Conservation (phyloP, 1,284 basidiomycete genomes). For the Bjerkandera adusta region DNA sequence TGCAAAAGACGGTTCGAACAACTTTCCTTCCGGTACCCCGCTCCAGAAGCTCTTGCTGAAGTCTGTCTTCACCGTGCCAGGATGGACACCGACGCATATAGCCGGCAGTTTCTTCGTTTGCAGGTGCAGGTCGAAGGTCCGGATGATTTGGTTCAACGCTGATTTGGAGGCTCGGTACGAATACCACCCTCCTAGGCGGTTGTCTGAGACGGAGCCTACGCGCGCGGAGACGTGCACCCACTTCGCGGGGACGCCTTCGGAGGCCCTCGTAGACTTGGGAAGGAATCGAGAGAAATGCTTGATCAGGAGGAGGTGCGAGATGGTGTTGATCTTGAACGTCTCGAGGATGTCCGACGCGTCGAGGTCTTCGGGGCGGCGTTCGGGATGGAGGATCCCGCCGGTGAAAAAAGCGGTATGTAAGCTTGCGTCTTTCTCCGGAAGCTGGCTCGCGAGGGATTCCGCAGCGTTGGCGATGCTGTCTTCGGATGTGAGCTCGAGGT, state of each 20-base stretch:
- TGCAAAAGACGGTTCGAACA: constrained; percentile 62
- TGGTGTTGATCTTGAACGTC: constrained; percentile 55
- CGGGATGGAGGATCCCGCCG: constrained; percentile 54
- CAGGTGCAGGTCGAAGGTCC: constrained; percentile 67
- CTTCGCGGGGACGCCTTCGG: constrained; percentile 37
- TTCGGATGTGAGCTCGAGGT: constrained; percentile 51
- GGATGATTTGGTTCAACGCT: constrained; percentile 71
- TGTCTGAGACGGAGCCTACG: constrained; percentile 64
- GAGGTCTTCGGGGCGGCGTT: constrained; percentile 55
- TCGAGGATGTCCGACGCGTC: constrained; percentile 41
- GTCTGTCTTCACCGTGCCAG: constrained; percentile 60
- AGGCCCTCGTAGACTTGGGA: constrained; percentile 25
- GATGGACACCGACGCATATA: constrained; percentile 59
- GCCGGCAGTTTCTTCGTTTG: constrained; percentile 49
- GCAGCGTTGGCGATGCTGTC: constrained; percentile 49
- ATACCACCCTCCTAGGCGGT: constrained; percentile 67
- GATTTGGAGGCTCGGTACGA: constrained; percentile 75
- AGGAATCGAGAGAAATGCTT: constrained; percentile 63
- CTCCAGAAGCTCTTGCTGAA: constrained; percentile 48
- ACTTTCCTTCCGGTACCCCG: constrained; percentile 38
- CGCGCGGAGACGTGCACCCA: constrained; percentile 65
- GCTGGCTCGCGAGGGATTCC: constrained; percentile 34
- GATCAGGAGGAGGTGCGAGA: constrained; percentile 60
- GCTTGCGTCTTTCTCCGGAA: constrained; percentile 36
- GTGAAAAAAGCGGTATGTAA: constrained; percentile 56